Evolutionary conservation across 106 monocot species (phyloP).

Genomic region (Hemerocallis citrina): DNA sequence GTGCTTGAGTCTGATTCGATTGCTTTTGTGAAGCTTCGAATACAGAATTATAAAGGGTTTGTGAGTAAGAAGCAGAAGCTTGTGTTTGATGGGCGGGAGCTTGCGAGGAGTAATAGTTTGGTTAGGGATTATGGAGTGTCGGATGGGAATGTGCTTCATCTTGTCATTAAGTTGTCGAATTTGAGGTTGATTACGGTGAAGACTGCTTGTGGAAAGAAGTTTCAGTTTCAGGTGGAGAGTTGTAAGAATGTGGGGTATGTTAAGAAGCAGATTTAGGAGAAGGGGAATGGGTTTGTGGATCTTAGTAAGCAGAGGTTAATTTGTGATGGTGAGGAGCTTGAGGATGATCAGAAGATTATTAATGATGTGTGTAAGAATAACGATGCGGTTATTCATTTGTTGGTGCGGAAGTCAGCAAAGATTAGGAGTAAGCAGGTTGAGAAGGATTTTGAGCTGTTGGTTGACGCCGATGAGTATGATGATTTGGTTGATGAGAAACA

Average conservation of each 20-base stretch:
- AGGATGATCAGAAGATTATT: slow-evolving; percentile 49
- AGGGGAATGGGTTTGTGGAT: slow-evolving; percentile 28
- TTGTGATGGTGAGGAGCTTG: slow-evolving; percentile 65
- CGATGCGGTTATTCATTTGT: slow-evolving; percentile 53
- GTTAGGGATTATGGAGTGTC: slow-evolving; percentile 69
- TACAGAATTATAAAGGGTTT: slow-evolving; percentile 65
- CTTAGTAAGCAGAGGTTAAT: slow-evolving; percentile 40
- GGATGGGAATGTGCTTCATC: slow-evolving; percentile 64
- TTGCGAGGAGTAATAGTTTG: slow-evolving; percentile 44
- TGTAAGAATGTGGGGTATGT: slow-evolving; percentile 49
- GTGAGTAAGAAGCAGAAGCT: slow-evolving; percentile 72
- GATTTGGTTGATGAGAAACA: slow-evolving; percentile 3
- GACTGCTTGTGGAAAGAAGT: slow-evolving; percentile 53
- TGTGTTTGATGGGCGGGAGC: slow-evolving; percentile 66
- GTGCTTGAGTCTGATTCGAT: slow-evolving; percentile 69
- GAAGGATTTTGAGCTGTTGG: slow-evolving; percentile 46
- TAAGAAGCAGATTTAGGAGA: slow-evolving; percentile 51
- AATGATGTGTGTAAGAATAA: slow-evolving; percentile 43
- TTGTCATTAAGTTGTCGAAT: slow-evolving; percentile 50
- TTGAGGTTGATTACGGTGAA: slow-evolving; percentile 51
- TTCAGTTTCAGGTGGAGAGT: slow-evolving; percentile 45
- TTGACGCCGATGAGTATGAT: slow-evolving; percentile 10
- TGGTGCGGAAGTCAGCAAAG: slow-evolving; percentile 51
- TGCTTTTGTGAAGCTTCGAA: slow-evolving; percentile 67
- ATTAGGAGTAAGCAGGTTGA: slow-evolving; percentile 27